phyloP scores from a whole-genome alignment of 2,329 filamentous ascomycete genomes.

The Colletotrichum somersetense region DNA sequence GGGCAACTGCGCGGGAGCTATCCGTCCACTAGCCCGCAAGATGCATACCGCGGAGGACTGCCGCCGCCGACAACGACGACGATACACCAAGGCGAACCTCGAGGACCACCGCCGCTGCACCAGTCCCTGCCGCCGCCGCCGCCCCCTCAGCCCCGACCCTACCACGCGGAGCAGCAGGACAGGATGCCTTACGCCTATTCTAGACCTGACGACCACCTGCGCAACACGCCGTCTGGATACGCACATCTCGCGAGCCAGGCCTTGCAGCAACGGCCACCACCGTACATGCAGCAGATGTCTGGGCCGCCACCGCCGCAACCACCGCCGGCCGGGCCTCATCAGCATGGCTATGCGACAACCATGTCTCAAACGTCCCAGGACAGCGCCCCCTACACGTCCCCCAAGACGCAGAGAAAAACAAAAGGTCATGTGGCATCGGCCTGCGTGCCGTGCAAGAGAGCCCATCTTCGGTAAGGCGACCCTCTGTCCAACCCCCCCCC shows the following conservation, averaged over 20 bases:
- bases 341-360: constrained; percentile 48
- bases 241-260: constrained; percentile 38
- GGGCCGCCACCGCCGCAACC: constrained; percentile 49
- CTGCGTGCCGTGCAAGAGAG: constrained; percentile 87
- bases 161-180: constrained; percentile 54
- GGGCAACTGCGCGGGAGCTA: constrained; percentile 60
- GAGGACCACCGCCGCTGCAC: constrained; percentile 43
- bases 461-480: constrained; percentile 76
- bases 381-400: constrained; percentile 63
- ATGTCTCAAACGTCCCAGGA: constrained; percentile 54
- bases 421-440: constrained; percentile 88
- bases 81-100: constrained; percentile 54
- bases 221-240: constrained; percentile 47
- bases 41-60: constrained; percentile 62
- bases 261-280: constrained; percentile 41
- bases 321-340: constrained; percentile 44
- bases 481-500: background rate
- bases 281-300: constrained; percentile 43
- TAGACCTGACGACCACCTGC: constrained; percentile 54
- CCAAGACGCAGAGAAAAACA: constrained; percentile 74
- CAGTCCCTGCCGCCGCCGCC: constrained; percentile 46
- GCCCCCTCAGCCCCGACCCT: constrained; percentile 53
- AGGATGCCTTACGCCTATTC: constrained; percentile 56
- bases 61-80: constrained; percentile 44
- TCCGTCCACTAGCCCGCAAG: constrained; percentile 57